A percentile compares a stretch with the other conserved stretches of the same genome.
These are phyloP conservation scores for Xerophyta viscosa DNA, from an alignment of 106 monocot species.

Conservation along the genomic window DNA sequence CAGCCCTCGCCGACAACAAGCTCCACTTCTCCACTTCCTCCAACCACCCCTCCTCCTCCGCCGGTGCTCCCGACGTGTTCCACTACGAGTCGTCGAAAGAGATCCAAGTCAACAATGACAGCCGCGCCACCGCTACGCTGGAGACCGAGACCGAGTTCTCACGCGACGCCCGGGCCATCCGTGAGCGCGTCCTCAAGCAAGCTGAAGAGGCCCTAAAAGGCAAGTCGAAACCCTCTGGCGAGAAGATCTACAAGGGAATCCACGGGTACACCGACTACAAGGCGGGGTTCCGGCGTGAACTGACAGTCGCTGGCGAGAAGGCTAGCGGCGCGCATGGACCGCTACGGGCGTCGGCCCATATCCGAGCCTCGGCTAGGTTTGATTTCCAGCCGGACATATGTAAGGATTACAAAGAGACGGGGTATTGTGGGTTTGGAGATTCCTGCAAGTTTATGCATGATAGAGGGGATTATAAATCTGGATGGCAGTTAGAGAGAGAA, in stretches of 20 bases:
- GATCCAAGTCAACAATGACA: constrained; percentile 87
- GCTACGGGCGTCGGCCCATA: constrained; percentile 76
- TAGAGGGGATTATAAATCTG: constrained; percentile 93
- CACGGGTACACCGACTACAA: constrained; percentile 93
- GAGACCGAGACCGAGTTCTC: constrained; percentile 92
- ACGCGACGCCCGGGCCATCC: constrained; percentile 79
- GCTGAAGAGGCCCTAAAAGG: constrained; percentile 51
- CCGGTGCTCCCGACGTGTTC: constrained; percentile 12
- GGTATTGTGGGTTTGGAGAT: constrained; percentile 95
- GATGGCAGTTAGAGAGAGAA: constrained; percentile 95
- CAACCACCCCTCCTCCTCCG: constrained; percentile 13
- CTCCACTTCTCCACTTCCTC: constrained; percentile 54
- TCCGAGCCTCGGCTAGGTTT: constrained; percentile 74
- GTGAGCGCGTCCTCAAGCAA: constrained; percentile 71
- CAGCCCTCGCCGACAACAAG: constrained; percentile 29
- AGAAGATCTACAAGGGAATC: constrained; percentile 79
- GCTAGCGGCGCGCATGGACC: constrained; percentile 92
- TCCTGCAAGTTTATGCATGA: constrained; percentile 99
- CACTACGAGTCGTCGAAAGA: constrained; percentile 76
- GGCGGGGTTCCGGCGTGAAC: constrained; percentile 91
- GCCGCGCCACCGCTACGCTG: constrained; percentile 76
- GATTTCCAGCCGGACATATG: constrained; percentile 99
- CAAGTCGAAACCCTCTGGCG: constrained; percentile 13
- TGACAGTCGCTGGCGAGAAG: constrained; percentile 88
- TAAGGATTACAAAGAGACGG: constrained; percentile 99